These are phyloP conservation scores for Cladosporium sp. DNA, from an alignment of 2,329 filamentous ascomycete genomes.

Conservation along the genomic window DNA sequence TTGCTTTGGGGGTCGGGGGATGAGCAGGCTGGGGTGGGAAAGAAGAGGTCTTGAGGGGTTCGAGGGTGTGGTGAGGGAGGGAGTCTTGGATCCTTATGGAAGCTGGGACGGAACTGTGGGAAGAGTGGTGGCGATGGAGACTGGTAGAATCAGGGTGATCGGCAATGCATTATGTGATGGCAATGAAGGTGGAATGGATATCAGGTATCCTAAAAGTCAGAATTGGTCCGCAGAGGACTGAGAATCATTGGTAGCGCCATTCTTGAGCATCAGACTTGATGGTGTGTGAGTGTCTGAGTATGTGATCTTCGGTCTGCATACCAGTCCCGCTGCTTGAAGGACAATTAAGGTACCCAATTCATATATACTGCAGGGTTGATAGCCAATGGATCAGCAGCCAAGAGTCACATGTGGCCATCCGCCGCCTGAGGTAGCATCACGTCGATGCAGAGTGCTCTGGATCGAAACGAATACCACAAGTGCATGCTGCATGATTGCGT, in stretches of 20 bases:
- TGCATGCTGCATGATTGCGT: not conserved
- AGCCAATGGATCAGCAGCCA: not conserved
- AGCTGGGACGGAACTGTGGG: no score
- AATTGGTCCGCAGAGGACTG: not conserved
- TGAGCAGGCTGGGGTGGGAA: conserved; percentile 21
- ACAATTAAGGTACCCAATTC: not conserved
- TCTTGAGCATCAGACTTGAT: not conserved
- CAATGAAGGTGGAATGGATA: not conserved
- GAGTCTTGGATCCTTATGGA: not conserved
- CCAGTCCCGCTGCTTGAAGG: not conserved
- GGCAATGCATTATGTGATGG: not conserved
- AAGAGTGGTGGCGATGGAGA: not conserved
- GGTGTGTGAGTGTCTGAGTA: not conserved
- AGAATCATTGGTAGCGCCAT: not conserved
- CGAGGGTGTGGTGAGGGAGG: not conserved
- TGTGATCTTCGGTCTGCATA: not conserved
- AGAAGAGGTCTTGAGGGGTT: conserved; percentile 23
- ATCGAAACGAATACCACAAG: not conserved
- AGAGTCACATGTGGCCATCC: not conserved
- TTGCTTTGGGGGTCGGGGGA: conserved; percentile 29
- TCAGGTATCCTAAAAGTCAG: not conserved
- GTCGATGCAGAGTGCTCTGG: not conserved
- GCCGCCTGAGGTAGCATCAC: not conserved
- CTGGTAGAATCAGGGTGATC: not conserved
- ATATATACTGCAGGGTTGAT: not conserved